These are phyloP conservation scores for Aspergillus carbonarius DNA, from an alignment of 2,329 filamentous ascomycete species.

Conservation along the genomic window DNA sequence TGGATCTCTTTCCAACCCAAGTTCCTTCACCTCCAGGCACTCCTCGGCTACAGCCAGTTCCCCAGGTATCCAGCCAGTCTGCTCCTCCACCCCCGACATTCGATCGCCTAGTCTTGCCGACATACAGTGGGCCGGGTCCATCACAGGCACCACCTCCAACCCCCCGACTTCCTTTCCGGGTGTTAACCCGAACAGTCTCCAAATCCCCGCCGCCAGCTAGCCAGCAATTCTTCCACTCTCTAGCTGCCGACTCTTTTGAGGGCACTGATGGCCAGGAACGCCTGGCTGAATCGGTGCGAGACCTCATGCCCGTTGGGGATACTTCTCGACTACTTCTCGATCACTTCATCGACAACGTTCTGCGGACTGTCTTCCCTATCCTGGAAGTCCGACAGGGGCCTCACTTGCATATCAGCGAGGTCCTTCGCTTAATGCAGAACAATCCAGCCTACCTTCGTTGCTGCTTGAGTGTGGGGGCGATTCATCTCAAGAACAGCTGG, in stretches of 20 bases:
- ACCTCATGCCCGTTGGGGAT: constrained; percentile 62
- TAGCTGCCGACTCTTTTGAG: not conserved
- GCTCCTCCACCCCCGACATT: not conserved
- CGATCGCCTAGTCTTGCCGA: not conserved
- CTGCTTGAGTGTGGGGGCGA: constrained; percentile 86
- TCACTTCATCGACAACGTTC: constrained; percentile 82
- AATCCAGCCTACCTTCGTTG: constrained; percentile 94
- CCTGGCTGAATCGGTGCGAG: not conserved
- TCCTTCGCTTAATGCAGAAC: constrained; percentile 4
- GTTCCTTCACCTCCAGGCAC: not conserved
- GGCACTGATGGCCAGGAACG: not conserved
- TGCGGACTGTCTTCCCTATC: constrained; percentile 53
- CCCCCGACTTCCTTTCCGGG: not conserved
- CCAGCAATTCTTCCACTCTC: not conserved
- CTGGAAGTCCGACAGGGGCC: not conserved
- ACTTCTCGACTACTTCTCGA: constrained; percentile 80
- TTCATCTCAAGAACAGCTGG: constrained; percentile 78
- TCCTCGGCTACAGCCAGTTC: not conserved
- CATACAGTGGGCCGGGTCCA: not conserved
- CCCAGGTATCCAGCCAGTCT: not conserved
- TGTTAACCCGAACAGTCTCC: not conserved
- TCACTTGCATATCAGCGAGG: not conserved
- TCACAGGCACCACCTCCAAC: not conserved
- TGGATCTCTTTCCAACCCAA: not conserved
- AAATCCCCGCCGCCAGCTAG: not conserved